Evolutionary conservation across 1,284 basidiomycete species (phyloP).

Genomic region (Ustilago trichophora): DNA sequence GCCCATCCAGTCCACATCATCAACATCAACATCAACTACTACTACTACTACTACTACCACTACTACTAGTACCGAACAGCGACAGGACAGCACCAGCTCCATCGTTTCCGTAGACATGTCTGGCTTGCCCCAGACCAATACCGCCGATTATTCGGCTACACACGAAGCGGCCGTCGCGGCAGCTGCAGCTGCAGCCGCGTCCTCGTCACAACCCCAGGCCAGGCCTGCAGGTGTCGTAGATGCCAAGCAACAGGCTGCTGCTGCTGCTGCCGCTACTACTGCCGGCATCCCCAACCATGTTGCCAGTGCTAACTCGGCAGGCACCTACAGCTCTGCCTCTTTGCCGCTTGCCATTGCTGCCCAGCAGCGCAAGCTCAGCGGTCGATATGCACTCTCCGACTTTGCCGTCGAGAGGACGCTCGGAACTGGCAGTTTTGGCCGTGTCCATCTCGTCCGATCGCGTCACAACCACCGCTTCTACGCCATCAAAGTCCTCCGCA

Average conservation of each 20-base stretch:
- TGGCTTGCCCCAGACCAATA: slow-evolving; percentile 5
- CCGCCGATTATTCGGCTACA: slow-evolving; percentile 32
- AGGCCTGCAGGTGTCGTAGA: no score
- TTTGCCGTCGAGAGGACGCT: slow-evolving; percentile 62
- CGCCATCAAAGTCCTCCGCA: slow-evolving; percentile 65
- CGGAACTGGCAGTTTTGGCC: slow-evolving; percentile 64
- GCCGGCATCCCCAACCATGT: no score
- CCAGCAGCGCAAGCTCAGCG: slow-evolving; percentile 55
- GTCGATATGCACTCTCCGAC: slow-evolving; percentile 62
- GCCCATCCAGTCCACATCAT: neutral
- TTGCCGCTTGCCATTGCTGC: slow-evolving; percentile 47
- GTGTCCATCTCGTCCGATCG: slow-evolving; percentile 62
- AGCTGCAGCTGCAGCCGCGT: slow-evolving; percentile 27
- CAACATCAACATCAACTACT: neutral
- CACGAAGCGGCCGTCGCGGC: slow-evolving; percentile 37
- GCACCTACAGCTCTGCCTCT: slow-evolving; percentile 39
- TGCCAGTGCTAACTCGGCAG: slow-evolving; percentile 46
- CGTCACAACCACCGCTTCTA: slow-evolving; percentile 64
- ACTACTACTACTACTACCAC: no score
- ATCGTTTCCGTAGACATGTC: no score
- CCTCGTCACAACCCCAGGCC: no score
- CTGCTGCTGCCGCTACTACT: no score
- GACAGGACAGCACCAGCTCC: no score
- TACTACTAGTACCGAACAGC: no score
- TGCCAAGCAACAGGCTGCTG: slow-evolving; percentile 12